Conservation (phyloP, 371 early-diverging fungal genomes). For the Mortierella sp. region DNA sequence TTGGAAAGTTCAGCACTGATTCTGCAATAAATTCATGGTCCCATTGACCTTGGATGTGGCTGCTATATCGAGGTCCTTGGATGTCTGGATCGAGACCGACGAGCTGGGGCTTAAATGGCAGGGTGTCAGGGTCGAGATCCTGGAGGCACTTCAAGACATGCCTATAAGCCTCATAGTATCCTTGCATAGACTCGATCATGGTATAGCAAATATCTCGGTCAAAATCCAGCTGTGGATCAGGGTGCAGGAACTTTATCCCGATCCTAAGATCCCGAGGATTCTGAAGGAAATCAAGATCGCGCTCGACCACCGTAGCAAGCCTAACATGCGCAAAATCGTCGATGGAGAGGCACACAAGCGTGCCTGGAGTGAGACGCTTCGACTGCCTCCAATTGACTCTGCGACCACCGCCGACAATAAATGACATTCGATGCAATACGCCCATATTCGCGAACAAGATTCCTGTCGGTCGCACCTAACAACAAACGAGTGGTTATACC, state of each 20-base stretch:
- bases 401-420: slow-evolving; percentile 61
- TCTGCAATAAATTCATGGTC: slow-evolving; percentile 18
- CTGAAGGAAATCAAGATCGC: slow-evolving; percentile 62
- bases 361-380: slow-evolving; percentile 67
- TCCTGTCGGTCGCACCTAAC: slow-evolving; percentile 63
- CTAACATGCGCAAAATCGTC: slow-evolving; percentile 66
- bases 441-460: slow-evolving; percentile 63
- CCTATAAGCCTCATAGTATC: slow-evolving; percentile 61
- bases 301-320: slow-evolving; percentile 67
- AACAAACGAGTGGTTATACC: background rate
- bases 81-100: slow-evolving; percentile 54
- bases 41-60: background rate
- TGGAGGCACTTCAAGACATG: slow-evolving; percentile 63
- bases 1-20: slow-evolving; percentile 10
- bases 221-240: slow-evolving; percentile 41
- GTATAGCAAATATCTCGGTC: slow-evolving; percentile 36
- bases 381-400: slow-evolving; percentile 65
- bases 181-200: slow-evolving; percentile 51
- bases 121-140: slow-evolving; percentile 47
- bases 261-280: slow-evolving; percentile 62
- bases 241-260: slow-evolving; percentile 55
- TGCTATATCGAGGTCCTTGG: slow-evolving; percentile 32
- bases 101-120: slow-evolving; percentile 58
- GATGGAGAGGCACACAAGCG: slow-evolving; percentile 63
- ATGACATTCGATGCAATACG: slow-evolving; percentile 64